A percentile compares a stretch with the other conserved stretches of the same genome.
Evolutionary conservation across 768 basidiomycete genomes (phyloP).

Genomic region (Boletus huronensis): DNA sequence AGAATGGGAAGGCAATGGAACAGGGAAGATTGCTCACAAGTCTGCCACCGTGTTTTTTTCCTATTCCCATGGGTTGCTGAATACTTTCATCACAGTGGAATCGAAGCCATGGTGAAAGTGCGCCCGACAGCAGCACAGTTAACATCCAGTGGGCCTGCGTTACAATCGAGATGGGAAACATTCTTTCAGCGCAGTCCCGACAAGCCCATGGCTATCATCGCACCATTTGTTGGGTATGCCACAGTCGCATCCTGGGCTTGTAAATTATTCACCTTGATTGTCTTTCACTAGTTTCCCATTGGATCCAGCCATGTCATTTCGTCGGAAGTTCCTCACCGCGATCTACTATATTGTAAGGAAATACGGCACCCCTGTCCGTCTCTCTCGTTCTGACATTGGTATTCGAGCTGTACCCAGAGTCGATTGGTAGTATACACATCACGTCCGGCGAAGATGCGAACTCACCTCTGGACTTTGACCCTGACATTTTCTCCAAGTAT

Average conservation of each 20-base stretch:
- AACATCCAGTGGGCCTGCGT: constrained; percentile 42
- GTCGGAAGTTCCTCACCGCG: constrained; percentile 28
- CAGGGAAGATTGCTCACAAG: constrained; percentile 55
- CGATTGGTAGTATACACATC: constrained; percentile 48
- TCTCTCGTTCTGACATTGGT: background rate
- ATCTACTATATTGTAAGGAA: constrained; percentile 34
- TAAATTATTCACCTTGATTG: background rate
- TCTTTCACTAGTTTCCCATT: constrained; percentile 24
- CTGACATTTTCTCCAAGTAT: constrained; percentile 44
- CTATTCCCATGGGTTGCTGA: background rate
- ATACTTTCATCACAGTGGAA: constrained; percentile 35
- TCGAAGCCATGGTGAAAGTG: constrained; percentile 53
- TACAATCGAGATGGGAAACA: constrained; percentile 47
- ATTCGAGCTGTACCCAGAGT: constrained; percentile 41
- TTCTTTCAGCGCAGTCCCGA: constrained; percentile 51
- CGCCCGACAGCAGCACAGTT: constrained; percentile 51
- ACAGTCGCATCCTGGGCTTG: background rate
- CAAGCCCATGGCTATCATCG: constrained; percentile 51
- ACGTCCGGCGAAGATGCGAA: constrained; percentile 38
- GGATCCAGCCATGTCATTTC: constrained; percentile 10
- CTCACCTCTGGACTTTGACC: constrained; percentile 42
- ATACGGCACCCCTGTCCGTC: background rate
- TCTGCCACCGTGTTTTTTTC: constrained; percentile 20
- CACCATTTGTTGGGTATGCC: constrained; percentile 39
- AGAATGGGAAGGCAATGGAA: constrained; percentile 38